These are phyloP conservation scores for Malassezia sympodialis DNA, from an alignment of 1,284 basidiomycete genomes.

Conservation along the genomic window DNA sequence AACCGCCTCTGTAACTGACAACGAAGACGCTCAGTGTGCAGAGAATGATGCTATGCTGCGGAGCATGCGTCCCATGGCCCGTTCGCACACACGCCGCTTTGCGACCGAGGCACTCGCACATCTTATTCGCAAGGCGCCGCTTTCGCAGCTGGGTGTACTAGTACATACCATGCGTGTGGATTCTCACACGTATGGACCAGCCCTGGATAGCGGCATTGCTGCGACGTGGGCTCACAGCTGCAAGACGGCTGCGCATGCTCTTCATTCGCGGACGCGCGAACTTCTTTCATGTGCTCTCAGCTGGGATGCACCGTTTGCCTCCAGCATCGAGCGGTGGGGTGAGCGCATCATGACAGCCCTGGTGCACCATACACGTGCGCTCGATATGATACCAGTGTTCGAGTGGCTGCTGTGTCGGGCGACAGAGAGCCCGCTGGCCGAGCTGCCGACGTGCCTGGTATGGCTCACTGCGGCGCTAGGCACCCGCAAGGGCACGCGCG, in stretches of 20 bases:
- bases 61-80: constrained; percentile 9
- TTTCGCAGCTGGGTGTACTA: constrained; percentile 25
- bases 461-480: constrained; percentile 35
- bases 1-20: background rate
- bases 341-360: constrained; percentile 33
- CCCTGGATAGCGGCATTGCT: constrained; percentile 30
- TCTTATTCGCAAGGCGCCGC: constrained; percentile 38
- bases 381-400: constrained; percentile 26
- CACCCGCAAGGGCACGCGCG: constrained; percentile 38
- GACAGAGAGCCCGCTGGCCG: background rate
- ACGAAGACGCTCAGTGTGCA: constrained; percentile 20
- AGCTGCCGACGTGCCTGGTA: constrained; percentile 19
- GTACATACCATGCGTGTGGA: constrained; percentile 28
- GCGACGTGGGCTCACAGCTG: constrained; percentile 41
- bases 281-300: background rate
- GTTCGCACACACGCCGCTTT: constrained; percentile 38
- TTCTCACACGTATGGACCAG: constrained; percentile 15
- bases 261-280: constrained; percentile 11
- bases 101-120: constrained; percentile 44
- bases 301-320: background rate
- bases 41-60: background rate
- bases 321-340: constrained; percentile 9
- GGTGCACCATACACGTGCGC: constrained; percentile 32
- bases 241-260: constrained; percentile 17
- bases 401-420: constrained; percentile 17